Percentiles rank a stretch among this genome's conserved stretches.
Evolutionary conservation across 192 early-diverging fungal genomes (phyloP).

Genomic region (Gamsiella multidivaricata): DNA sequence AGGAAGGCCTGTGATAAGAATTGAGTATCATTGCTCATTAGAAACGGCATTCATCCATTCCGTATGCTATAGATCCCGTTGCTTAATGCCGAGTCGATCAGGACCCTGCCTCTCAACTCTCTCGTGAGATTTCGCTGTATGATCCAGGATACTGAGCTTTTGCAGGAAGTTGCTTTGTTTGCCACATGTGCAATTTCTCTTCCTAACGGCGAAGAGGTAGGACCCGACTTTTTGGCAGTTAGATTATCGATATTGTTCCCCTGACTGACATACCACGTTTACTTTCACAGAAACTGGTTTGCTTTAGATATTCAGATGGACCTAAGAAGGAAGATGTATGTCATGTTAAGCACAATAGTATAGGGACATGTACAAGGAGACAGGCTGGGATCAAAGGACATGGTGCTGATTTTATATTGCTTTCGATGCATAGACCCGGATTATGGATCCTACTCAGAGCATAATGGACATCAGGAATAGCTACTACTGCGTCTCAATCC

Average conservation of each 20-base stretch:
- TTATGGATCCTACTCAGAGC: constrained; percentile 21
- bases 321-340: constrained; percentile 48
- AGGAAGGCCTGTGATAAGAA: background rate
- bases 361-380: background rate
- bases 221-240: background rate
- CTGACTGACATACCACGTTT: background rate
- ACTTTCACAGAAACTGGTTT: constrained; percentile 18
- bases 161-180: constrained; percentile 69
- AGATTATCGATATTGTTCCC: background rate
- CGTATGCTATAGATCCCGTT: constrained; percentile 52
- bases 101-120: constrained; percentile 42
- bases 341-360: too few species aligned
- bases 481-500: constrained; percentile 78
- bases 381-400: too few species aligned
- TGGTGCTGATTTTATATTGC: background rate
- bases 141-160: constrained; percentile 84
- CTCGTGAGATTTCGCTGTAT: constrained; percentile 83
- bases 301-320: constrained; percentile 61
- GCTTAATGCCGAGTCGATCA: constrained; percentile 50
- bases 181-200: constrained; percentile 40
- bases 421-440: background rate
- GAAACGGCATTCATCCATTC: background rate
- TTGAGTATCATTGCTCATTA: background rate
- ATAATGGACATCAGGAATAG: constrained; percentile 71
- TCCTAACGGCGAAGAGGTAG: constrained; percentile 51